Percentiles rank a stretch among this genome's conserved stretches.
These are phyloP conservation scores for Colletotrichum destructivum DNA, from an alignment of 2,329 filamentous ascomycete species.

Conservation along the genomic window DNA sequence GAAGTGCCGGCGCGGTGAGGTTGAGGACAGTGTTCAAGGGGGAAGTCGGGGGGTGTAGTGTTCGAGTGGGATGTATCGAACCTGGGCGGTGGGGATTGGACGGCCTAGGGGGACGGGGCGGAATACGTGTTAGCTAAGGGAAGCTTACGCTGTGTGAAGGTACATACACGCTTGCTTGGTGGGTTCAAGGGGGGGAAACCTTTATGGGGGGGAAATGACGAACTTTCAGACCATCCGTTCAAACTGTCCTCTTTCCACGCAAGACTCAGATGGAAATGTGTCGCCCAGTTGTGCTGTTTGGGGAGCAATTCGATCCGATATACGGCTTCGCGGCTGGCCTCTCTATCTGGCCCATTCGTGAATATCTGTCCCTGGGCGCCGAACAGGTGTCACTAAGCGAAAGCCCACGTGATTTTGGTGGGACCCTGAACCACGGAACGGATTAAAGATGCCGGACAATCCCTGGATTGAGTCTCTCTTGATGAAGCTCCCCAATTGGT, in stretches of 20 bases:
- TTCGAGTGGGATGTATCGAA: conserved; percentile 43
- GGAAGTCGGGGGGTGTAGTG: conserved; percentile 20
- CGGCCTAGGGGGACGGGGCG: conserved; percentile 39
- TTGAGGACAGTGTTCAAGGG: conserved; percentile 41
- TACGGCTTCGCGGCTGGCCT: conserved; percentile 41
- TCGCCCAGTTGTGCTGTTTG: conserved; percentile 46
- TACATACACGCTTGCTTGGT: conserved; percentile 6
- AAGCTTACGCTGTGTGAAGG: conserved; percentile 19
- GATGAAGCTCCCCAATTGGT: conserved; percentile 27
- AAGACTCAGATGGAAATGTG: conserved; percentile 20
- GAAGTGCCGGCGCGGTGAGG: conserved; percentile 44
- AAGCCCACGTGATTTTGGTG: conserved; percentile 51
- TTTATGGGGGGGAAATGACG: background rate
- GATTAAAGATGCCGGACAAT: conserved; percentile 34
- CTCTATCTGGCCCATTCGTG: conserved; percentile 49
- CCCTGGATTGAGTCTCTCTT: background rate
- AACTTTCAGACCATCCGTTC: conserved; percentile 35
- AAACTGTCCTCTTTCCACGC: conserved; percentile 33
- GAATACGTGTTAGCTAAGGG: conserved; percentile 43
- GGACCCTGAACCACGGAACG: conserved; percentile 35
- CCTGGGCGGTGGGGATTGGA: conserved; percentile 43
- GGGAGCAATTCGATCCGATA: conserved; percentile 30
- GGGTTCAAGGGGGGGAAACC: conserved; percentile 2
- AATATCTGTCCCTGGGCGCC: conserved; percentile 55
- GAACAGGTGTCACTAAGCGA: conserved; percentile 60